Evolutionary conservation across 352 stramenopile genomes (phyloP).

Genomic region (Bremia lactucae): DNA sequence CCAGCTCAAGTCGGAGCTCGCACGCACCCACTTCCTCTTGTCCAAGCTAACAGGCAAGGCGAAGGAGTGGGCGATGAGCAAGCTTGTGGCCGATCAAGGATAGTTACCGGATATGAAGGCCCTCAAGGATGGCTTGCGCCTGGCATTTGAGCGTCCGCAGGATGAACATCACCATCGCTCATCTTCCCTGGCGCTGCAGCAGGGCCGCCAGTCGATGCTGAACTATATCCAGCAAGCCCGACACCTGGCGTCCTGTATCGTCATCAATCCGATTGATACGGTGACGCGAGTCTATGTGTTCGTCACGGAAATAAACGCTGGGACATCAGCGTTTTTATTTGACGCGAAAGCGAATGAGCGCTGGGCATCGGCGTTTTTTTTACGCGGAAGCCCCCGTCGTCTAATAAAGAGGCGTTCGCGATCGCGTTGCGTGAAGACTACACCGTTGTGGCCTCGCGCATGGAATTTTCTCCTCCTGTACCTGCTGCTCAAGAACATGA

Average conservation of each 20-base stretch:
- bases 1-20: no score
- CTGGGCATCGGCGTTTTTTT: no score
- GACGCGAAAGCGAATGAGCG: no score
- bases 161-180: conserved; percentile 6
- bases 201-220: conserved; percentile 9
- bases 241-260: conserved; percentile 12
- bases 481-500: no score
- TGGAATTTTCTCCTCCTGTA: no score
- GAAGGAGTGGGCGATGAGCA: conserved; percentile 9
- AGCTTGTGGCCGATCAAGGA: conserved; percentile 3
- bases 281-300: conserved; percentile 12
- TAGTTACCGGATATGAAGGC: no score
- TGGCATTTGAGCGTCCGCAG: conserved; percentile 12
- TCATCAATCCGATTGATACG: conserved; percentile 5
- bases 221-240: conserved; percentile 14
- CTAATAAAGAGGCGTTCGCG: conserved; percentile 6
- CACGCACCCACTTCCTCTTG: conserved; percentile 5
- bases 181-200: conserved; percentile 6
- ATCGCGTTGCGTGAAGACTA: conserved; percentile 10
- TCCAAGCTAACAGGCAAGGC: conserved; percentile 8
- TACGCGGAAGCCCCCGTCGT: conserved; percentile 1
- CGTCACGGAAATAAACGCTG: conserved; percentile 18
- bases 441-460: no score
- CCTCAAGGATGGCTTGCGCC: conserved; percentile 3
- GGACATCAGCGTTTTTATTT: conserved; percentile 12